phyloP scores from a whole-genome alignment of 352 stramenopile genomes.

The Phytophthora niederhauseri region DNA sequence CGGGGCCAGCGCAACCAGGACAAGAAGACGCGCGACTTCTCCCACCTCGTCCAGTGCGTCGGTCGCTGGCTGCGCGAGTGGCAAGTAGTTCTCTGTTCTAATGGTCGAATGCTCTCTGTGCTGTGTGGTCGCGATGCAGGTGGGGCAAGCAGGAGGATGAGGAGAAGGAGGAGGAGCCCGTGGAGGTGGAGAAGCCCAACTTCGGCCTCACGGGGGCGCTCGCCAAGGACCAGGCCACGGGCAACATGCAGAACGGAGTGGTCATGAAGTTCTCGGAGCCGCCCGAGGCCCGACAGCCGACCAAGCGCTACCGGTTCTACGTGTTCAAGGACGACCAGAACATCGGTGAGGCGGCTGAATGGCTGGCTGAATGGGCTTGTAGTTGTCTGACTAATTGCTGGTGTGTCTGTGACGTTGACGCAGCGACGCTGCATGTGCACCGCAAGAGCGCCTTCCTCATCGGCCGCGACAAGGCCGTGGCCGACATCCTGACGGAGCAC shows the following conservation, averaged over 20 bases:
- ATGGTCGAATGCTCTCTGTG: background rate
- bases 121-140: constrained; percentile 25
- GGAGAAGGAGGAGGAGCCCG: constrained; percentile 53
- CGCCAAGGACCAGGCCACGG: constrained; percentile 94
- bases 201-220: constrained; percentile 98
- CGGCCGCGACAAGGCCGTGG: constrained; percentile 94
- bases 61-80: constrained; percentile 7
- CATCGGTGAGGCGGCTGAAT: constrained; percentile 53
- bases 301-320: constrained; percentile 96
- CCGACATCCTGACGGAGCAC: constrained; percentile 96
- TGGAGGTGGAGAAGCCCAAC: constrained; percentile 95
- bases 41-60: constrained; percentile 60
- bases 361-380: background rate
- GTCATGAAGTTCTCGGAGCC: constrained; percentile 98
- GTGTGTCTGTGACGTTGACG: constrained; percentile 28
- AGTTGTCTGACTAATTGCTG: constrained; percentile 8
- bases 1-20: constrained; percentile 24
- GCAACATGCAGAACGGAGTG: constrained; percentile 97
- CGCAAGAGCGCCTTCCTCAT: constrained; percentile 96
- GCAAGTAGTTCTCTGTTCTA: background rate
- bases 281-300: constrained; percentile 92
- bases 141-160: constrained; percentile 81
- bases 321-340: constrained; percentile 95
- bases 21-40: constrained; percentile 62
- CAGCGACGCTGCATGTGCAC: constrained; percentile 95